Base-by-base conservation (phyloP, 345 rosid genomes). In the Odontarrhena argentea region DNA sequence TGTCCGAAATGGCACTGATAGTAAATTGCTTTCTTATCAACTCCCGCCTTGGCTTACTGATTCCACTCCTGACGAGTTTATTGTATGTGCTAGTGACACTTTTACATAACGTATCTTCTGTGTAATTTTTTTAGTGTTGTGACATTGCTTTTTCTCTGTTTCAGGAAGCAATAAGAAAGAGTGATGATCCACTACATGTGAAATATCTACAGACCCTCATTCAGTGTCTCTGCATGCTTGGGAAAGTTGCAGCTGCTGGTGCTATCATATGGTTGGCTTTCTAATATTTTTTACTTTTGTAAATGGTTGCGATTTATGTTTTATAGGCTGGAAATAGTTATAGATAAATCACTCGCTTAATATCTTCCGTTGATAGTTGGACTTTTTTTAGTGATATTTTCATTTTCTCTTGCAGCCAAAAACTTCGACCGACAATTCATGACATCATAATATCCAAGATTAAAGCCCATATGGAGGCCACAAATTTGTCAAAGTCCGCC, bases 201-300 rank as follows among this genome's bases (percentile, higher is more conserved):
- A 94, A 94, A 83, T 94, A 94, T 84, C 80, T 94, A 77, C 93
- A 83, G 78, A 94, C 99, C 65, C 73, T 91, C 93, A 93, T 94
- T 78, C 96, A 94, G 84, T 91, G 99, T 73, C 96, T 94, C 46
- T 82, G 92, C 84, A 84, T 77, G 91, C 96, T 94, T 73, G 89
- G 94, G 37, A 94, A 94, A 83, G 88, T 91, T 77, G 88, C 99
- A 48, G 96, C 96, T 75, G 96, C 99, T 73, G 97, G 97, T 77
- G 96, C 96, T 70, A 79, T 94, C 25, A 83, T 94, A 88, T 80
- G 99, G 99, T 94, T 79, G 43, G 88, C 83, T 84, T 59, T 66
- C 75, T 70, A 47, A 36, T 44, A 47, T 42, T 37, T 24, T 63
- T 58, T 60, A 74, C 61, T 51, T 7, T 44, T 67, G 60, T 10